Evolutionary conservation across 306 rosid species (phyloP).

Genomic region (Quercus ilex): DNA sequence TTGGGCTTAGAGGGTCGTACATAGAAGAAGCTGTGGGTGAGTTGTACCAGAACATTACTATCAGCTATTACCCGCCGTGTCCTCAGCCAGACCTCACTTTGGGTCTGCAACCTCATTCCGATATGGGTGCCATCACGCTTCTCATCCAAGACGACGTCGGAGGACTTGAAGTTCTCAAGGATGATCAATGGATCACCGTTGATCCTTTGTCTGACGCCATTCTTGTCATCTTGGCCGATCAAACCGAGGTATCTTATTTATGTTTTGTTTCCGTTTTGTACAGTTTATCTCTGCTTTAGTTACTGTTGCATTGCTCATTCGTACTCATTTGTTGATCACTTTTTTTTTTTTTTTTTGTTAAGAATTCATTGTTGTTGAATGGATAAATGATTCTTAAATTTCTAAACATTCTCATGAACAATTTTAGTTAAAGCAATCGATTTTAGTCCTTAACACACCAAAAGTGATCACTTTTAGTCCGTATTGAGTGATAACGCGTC

Average conservation of each 20-base stretch:
- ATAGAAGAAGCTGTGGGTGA: constrained; percentile 69
- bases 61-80: constrained; percentile 83
- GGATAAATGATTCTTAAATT: too few relatives aligned
- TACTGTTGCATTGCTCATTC: too few relatives aligned
- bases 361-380: too few relatives aligned
- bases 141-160: constrained; percentile 82
- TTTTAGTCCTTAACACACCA: too few relatives aligned
- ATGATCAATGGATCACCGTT: constrained; percentile 62
- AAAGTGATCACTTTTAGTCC: too few relatives aligned
- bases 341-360: too few relatives aligned
- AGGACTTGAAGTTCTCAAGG: constrained; percentile 72
- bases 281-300: too few relatives aligned
- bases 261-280: not conserved
- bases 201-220: constrained; percentile 60
- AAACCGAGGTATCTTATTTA: constrained; percentile 66
- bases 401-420: too few relatives aligned
- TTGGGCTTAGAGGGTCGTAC: constrained; percentile 54
- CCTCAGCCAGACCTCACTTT: constrained; percentile 87
- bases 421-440: too few relatives aligned
- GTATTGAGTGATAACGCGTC: too few relatives aligned
- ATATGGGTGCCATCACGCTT: constrained; percentile 73
- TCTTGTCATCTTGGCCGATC: constrained; percentile 81
- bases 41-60: constrained; percentile 75
- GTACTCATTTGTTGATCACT: too few relatives aligned
- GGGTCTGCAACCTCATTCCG: constrained; percentile 90